Evolutionary conservation across 2,329 filamentous ascomycete genomes (phyloP).

Genomic region (Emmonsia crescens): DNA sequence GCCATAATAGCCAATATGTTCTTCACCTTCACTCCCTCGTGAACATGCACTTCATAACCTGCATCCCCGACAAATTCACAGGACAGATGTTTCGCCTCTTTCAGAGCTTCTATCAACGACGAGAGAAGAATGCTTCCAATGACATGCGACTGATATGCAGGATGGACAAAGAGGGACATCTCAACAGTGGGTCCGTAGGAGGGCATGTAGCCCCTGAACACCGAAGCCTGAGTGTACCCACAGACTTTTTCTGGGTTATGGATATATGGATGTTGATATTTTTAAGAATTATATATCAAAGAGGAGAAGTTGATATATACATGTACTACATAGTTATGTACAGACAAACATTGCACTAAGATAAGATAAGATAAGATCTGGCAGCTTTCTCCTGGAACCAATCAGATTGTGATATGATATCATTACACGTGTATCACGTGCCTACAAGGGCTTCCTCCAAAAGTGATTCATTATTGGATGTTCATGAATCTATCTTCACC

Average conservation of each 20-base stretch:
- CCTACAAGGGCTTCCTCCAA: not conserved
- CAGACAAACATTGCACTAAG: no score
- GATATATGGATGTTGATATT: not conserved
- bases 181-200: slow-evolving; percentile 33
- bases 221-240: slow-evolving; percentile 27
- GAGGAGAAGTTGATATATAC: no score
- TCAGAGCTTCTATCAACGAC: slow-evolving; percentile 19
- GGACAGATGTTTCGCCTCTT: slow-evolving; percentile 15
- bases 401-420: not conserved
- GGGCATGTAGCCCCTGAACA: slow-evolving; percentile 26
- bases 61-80: slow-evolving; percentile 13
- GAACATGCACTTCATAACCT: slow-evolving; percentile 6
- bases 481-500: not conserved
- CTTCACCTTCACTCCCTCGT: slow-evolving; percentile 18
- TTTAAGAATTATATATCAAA: not conserved
- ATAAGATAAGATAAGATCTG: slow-evolving; percentile 1
- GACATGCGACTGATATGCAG: slow-evolving; percentile 20
- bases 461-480: not conserved
- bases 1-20: slow-evolving; percentile 31
- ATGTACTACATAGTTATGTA: no score
- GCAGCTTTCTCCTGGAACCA: not conserved
- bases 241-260: slow-evolving; percentile 14
- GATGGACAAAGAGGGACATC: slow-evolving; percentile 30
- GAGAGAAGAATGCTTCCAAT: slow-evolving; percentile 25
- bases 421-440: not conserved